Base-by-base conservation (phyloP, 164 flowering plant genomes). In the Annona cherimola region DNA sequence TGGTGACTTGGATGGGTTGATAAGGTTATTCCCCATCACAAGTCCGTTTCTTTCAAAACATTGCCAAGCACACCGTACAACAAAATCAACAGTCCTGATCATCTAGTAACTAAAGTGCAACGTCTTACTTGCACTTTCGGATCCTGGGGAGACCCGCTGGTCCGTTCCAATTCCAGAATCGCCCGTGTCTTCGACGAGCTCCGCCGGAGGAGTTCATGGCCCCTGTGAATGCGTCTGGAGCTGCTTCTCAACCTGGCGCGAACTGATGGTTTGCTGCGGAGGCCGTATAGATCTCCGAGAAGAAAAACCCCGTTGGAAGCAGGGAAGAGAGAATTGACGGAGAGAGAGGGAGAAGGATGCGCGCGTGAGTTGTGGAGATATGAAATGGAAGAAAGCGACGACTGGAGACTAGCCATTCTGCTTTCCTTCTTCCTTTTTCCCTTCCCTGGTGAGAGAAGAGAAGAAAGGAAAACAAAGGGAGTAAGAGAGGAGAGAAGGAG, bases 121-220 rank as follows among this genome's bases (percentile, higher is more conserved):
- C 45, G 76, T 63, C 71, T 75, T 8, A 79, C 61, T 8, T 41
- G 39, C 8, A 57, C 50, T 44, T 64, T 40, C 0, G 84, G 75
- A 66, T 55, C 64, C 63, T 74, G 73, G 4, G 67, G 71, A 54
- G 70, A 76, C n/a, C 19, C 66, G 19, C 42, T 65, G 45, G 62
- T 57, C 2, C 78, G 79, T 57, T 84, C 77, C 45, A 83, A 67
- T 20, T 86, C 88, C 72, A 90, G 79, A 67, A 84, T 92, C 39
- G 91, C 89, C 75, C 73, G 78, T 60, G 79, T 79, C 4, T 81
- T 39, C 1, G 80, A 74, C 40, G 64, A 67, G 63, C 26, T 67
- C 60, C n/a, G 67, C 63, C 39, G 59, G 70, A 44, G 6, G 14
- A 50, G 26, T 68, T 76, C 18, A 4, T 63, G 18, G 8, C 71